phyloP scores from a whole-genome alignment of 1,139 yeast genomes.

The Petasospora fabianii region DNA sequence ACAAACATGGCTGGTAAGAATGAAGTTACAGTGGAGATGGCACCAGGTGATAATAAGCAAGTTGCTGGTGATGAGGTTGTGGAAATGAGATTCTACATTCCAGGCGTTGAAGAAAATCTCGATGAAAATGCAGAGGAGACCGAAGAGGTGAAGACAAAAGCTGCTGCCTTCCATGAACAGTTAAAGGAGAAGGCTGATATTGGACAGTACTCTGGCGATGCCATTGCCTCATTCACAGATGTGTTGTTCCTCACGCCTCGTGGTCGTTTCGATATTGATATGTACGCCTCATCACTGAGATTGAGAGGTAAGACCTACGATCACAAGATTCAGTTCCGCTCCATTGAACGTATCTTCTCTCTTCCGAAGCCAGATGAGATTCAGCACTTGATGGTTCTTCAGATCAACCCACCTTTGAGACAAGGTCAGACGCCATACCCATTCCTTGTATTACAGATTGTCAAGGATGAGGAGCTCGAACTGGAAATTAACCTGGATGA shows the following conservation, averaged over 20 bases:
- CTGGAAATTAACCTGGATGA: slow-evolving; percentile 85
- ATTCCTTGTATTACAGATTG: slow-evolving; percentile 83
- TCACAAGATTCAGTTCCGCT: slow-evolving; percentile 88
- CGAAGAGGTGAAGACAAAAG: slow-evolving; percentile 34
- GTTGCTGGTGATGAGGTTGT: slow-evolving; percentile 90
- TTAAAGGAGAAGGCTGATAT: slow-evolving; percentile 93
- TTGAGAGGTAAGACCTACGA: slow-evolving; percentile 97
- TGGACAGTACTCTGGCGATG: slow-evolving; percentile 94
- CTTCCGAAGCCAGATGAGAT: slow-evolving; percentile 93
- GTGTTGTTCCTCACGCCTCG: slow-evolving; percentile 92
- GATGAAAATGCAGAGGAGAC: slow-evolving; percentile 37
- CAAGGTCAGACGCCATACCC: slow-evolving; percentile 98
- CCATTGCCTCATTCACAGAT: slow-evolving; percentile 92
- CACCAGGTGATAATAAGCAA: slow-evolving; percentile 52
- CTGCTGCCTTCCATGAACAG: slow-evolving; percentile 89
- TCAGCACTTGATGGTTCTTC: slow-evolving; percentile 82
- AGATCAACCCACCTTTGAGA: slow-evolving; percentile 89
- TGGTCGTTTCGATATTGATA: slow-evolving; percentile 97
- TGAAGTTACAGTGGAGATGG: slow-evolving; percentile 89
- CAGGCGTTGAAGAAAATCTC: slow-evolving; percentile 54
- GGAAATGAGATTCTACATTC: slow-evolving; percentile 89
- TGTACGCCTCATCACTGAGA: slow-evolving; percentile 84
- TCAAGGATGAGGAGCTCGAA: slow-evolving; percentile 86
- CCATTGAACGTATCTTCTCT: slow-evolving; percentile 85
- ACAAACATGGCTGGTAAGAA: slow-evolving; percentile 90